Evolutionary conservation across 768 basidiomycete species (phyloP).

Genomic region (Leucosporidium yakuticum): DNA sequence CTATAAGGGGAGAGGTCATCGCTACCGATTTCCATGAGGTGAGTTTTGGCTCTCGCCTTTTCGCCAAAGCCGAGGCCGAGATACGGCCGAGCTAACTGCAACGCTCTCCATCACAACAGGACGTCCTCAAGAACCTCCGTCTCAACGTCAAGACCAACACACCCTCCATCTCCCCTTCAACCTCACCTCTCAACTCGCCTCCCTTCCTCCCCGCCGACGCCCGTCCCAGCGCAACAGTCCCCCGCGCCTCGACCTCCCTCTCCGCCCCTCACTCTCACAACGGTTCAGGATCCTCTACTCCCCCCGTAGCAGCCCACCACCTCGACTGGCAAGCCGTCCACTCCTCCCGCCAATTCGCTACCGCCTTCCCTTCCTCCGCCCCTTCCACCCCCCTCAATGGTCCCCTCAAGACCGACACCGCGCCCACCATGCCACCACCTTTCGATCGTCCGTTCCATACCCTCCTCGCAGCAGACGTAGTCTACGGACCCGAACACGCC

Average conservation of each 20-base stretch:
- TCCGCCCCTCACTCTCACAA: not conserved
- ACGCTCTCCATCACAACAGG: slow-evolving; percentile 19
- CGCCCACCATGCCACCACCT: slow-evolving; percentile 21
- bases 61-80: too few relatives aligned
- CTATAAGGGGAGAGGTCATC: slow-evolving; percentile 45
- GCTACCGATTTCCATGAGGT: slow-evolving; percentile 71
- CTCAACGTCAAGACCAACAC: slow-evolving; percentile 61
- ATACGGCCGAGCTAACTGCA: too few relatives aligned
- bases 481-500: slow-evolving; percentile 69
- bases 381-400: not conserved
- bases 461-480: slow-evolving; percentile 71
- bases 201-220: not conserved
- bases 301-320: slow-evolving; percentile 24
- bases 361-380: slow-evolving; percentile 5
- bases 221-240: not conserved
- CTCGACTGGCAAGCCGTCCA: slow-evolving; percentile 35
- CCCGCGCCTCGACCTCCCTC: too few relatives aligned
- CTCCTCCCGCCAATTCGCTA: slow-evolving; percentile 20
- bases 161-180: slow-evolving; percentile 31
- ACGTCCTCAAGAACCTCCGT: slow-evolving; percentile 64
- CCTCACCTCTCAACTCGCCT: slow-evolving; percentile 21
- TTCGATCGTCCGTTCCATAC: slow-evolving; percentile 55
- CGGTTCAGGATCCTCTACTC: slow-evolving; percentile 10
- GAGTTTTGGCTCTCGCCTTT: too few relatives aligned
- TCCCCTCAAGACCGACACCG: not conserved